phyloP scores from a whole-genome alignment of 768 basidiomycete species.

The Albatrellus ellisii region DNA sequence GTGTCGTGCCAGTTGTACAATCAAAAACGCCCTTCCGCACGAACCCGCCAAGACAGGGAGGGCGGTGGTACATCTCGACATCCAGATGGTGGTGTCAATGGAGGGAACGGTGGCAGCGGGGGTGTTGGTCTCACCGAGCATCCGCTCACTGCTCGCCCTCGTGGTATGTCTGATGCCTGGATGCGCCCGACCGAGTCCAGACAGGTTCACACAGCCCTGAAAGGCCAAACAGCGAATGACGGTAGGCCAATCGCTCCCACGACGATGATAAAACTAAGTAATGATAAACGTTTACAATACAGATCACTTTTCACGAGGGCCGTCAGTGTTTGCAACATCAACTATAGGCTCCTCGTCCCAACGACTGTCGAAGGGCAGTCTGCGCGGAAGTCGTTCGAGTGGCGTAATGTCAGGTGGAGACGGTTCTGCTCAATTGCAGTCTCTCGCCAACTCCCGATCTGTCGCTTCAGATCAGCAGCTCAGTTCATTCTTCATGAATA shows the following conservation, averaged over 20 bases:
- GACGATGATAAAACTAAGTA: no score
- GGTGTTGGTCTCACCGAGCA: constrained; percentile 22
- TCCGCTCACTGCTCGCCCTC: constrained; percentile 33
- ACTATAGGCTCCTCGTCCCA: background rate
- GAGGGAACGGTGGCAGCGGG: constrained; percentile 21
- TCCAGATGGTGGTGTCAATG: constrained; percentile 7
- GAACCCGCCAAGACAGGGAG: constrained; percentile 36
- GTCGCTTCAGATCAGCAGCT: no score
- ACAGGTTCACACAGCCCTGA: constrained; percentile 6
- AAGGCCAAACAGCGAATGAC: constrained; percentile 10
- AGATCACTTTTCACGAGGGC: background rate
- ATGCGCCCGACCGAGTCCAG: constrained; percentile 16
- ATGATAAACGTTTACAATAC: no score
- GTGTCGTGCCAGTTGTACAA: constrained; percentile 50
- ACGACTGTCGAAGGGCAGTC: no score
- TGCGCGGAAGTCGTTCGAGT: no score
- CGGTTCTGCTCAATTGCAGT: no score
- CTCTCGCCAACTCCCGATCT: no score
- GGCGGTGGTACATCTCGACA: constrained; percentile 14
- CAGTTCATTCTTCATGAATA: no score
- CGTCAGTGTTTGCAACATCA: background rate
- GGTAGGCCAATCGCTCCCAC: no score
- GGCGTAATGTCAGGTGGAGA: no score
- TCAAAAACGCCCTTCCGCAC: constrained; percentile 55
- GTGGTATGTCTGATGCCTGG: constrained; percentile 65